Evolutionary conservation across 1,139 yeast species (phyloP).

Genomic region (Yamadazyma atlantica): DNA sequence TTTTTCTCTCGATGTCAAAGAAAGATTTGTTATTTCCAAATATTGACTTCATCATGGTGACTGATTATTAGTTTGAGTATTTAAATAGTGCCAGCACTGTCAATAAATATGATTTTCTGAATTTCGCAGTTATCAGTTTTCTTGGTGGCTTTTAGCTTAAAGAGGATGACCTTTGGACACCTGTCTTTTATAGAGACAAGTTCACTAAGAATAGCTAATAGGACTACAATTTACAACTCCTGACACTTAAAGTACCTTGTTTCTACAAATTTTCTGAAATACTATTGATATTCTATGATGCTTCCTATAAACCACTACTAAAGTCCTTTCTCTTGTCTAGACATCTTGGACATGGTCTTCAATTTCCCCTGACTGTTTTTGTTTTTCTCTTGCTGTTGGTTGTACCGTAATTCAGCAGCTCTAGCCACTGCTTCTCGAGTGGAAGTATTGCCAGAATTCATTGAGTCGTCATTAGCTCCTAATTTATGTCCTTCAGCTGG

Average conservation of each 20-base stretch:
- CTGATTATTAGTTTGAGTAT: neutral
- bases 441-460: constrained; percentile 3
- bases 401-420: constrained; percentile 37
- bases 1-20: constrained; percentile 28
- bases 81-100: no score
- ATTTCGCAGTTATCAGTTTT: neutral
- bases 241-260: no score
- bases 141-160: neutral
- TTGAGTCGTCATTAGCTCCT: constrained; percentile 2
- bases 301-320: neutral
- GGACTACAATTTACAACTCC: no score
- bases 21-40: constrained; percentile 21
- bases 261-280: no score
- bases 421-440: constrained; percentile 32
- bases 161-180: neutral
- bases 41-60: constrained; percentile 1
- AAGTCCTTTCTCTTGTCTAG: constrained; percentile 35
- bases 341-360: constrained; percentile 28
- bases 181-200: neutral
- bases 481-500: constrained; percentile 4
- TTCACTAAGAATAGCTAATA: no score
- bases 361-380: constrained; percentile 29
- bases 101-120: neutral
- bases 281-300: neutral
- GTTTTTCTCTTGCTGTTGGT: constrained; percentile 24